Conservation (phyloP, 2,329 filamentous ascomycete genomes). For the Sphaerulina vaccinii region DNA sequence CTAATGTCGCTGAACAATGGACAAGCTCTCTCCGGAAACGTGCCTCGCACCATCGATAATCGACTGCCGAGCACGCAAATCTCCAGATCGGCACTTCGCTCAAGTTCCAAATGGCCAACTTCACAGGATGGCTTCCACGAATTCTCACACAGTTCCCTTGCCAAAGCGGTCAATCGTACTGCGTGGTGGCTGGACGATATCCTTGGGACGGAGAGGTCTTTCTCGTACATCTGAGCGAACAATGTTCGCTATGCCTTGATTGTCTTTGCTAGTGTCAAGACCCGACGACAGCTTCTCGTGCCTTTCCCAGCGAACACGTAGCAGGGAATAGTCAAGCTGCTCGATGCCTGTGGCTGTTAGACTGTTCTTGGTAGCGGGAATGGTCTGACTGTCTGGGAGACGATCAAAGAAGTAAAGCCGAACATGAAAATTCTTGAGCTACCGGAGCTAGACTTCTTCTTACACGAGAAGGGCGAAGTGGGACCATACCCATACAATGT, state of each 20-base stretch:
- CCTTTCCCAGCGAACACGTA: background rate
- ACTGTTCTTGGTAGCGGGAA: background rate
- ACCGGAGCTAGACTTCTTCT: background rate
- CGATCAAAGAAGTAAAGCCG: background rate
- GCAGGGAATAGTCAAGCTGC: background rate
- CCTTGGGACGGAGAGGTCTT: background rate
- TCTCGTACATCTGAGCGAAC: background rate
- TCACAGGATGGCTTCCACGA: slow-evolving; percentile 16
- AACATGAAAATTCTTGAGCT: background rate
- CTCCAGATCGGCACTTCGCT: background rate
- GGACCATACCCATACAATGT: background rate
- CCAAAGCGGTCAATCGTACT: slow-evolving; percentile 14
- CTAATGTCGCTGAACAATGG: too few relatives aligned
- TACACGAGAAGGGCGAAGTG: background rate
- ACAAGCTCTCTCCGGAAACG: background rate
- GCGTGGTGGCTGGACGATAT: slow-evolving; percentile 23
- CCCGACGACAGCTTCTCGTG: background rate
- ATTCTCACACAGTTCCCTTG: slow-evolving; percentile 16
- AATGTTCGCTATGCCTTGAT: background rate
- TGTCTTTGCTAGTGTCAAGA: background rate
- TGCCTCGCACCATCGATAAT: background rate
- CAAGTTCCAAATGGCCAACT: background rate
- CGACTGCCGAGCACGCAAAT: background rate
- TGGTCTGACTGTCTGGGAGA: background rate
- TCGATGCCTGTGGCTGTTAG: background rate